Evolutionary conservation across 345 rosid species (phyloP).

Genomic region (Citrus trifoliata): DNA sequence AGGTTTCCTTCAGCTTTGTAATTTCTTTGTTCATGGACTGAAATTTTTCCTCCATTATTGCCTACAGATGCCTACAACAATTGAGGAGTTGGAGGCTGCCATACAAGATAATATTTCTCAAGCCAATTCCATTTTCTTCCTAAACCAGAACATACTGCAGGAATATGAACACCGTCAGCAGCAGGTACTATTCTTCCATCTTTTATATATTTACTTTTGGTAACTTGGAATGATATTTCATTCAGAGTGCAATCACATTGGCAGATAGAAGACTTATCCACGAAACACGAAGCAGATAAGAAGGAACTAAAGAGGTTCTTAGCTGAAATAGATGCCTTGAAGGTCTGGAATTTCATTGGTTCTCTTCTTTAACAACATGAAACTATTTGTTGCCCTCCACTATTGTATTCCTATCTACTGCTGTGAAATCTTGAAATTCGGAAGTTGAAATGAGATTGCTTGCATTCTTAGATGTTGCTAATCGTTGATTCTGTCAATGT

Average conservation of each 20-base stretch:
- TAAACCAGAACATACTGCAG: conserved; percentile 74
- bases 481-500: background rate
- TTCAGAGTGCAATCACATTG: conserved; percentile 13
- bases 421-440: background rate
- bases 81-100: conserved; percentile 91
- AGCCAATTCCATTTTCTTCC: conserved; percentile 80
- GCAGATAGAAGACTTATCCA: conserved; percentile 51
- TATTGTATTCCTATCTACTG: background rate
- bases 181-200: conserved; percentile 40
- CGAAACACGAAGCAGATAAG: conserved; percentile 67
- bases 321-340: conserved; percentile 62
- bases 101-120: conserved; percentile 74
- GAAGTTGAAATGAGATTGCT: background rate
- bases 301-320: conserved; percentile 47
- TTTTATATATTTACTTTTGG: background rate
- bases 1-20: background rate
- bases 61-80: conserved; percentile 64
- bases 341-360: conserved; percentile 37
- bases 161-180: conserved; percentile 78
- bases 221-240: conserved; percentile 1
- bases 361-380: conserved; percentile 1
- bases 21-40: background rate
- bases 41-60: background rate
- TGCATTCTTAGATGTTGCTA: background rate
- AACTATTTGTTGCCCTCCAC: background rate